Percentiles rank a stretch among this genome's conserved stretches.
These are phyloP conservation scores for Discostella pseudostelligera DNA, from an alignment of 108 stramenopile species.

Conservation along the genomic window DNA sequence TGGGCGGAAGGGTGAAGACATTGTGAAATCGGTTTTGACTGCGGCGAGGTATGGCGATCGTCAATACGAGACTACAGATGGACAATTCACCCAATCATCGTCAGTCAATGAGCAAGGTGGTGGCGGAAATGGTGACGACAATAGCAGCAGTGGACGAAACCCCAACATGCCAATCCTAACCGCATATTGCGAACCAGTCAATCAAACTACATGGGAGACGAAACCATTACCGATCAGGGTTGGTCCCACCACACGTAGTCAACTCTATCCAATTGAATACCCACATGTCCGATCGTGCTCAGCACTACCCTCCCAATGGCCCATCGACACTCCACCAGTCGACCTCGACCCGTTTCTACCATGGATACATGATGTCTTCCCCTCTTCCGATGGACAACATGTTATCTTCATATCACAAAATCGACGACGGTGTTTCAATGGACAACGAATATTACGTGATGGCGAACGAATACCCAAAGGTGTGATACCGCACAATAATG, in stretches of 20 bases:
- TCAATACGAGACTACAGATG: constrained; percentile 20
- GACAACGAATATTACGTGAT: constrained; percentile 12
- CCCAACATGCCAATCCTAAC: constrained; percentile 40
- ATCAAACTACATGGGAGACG: constrained; percentile 44
- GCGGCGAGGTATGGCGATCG: constrained; percentile 41
- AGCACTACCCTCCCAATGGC: constrained; percentile 61
- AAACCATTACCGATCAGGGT: constrained; percentile 33
- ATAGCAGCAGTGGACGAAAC: constrained; percentile 10
- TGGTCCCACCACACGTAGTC: constrained; percentile 8
- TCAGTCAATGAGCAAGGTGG: not conserved
- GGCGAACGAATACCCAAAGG: constrained; percentile 29
- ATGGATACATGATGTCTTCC: constrained; percentile 93
- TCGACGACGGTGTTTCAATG: constrained; percentile 67
- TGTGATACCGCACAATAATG: constrained; percentile 22
- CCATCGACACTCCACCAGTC: constrained; percentile 61
- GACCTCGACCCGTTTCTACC: constrained; percentile 85
- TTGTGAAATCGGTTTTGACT: constrained; percentile 24
- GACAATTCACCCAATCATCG: not conserved
- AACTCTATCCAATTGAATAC: constrained; percentile 21
- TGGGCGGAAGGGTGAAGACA: constrained; percentile 21
- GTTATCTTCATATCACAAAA: constrained; percentile 90
- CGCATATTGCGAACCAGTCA: constrained; percentile 45
- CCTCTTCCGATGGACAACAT: constrained; percentile 70
- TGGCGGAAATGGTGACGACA: not conserved
- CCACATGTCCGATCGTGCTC: constrained; percentile 36